Evolutionary conservation across 306 rosid genomes (phyloP).

Genomic region (Castanospermum australe): DNA sequence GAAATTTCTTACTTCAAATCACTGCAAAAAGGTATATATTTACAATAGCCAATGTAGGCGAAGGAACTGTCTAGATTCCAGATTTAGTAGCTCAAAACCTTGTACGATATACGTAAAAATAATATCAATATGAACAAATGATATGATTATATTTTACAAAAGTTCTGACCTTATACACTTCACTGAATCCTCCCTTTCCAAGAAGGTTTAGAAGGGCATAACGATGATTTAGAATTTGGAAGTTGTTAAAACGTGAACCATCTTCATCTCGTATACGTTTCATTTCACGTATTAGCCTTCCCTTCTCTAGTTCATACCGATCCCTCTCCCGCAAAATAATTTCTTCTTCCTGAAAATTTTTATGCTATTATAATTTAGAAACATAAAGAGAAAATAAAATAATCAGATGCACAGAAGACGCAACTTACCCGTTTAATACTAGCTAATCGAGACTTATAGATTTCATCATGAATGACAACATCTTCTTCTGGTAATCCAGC

Average conservation of each 20-base stretch:
- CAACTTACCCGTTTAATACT: constrained; percentile 87
- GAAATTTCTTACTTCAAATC: constrained; percentile 98
- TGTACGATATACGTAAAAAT: not conserved
- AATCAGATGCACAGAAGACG: constrained; percentile 4
- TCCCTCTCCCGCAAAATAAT: constrained; percentile 84
- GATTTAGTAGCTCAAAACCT: constrained; percentile 27
- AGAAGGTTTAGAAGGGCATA: constrained; percentile 96
- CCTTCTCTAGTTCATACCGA: constrained; percentile 91
- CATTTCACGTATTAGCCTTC: constrained; percentile 98
- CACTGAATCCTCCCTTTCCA: constrained; percentile 99
- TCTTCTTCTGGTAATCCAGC: constrained; percentile 77
- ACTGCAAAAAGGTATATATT: constrained; percentile 88
- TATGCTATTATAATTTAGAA: constrained; percentile 25
- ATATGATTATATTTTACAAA: constrained; percentile 14
- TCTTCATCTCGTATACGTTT: constrained; percentile 99
- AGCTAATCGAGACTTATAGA: constrained; percentile 86
- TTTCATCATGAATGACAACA: constrained; percentile 82
- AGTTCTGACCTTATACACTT: constrained; percentile 95
- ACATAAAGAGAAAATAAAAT: constrained; percentile 15
- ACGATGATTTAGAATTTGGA: constrained; percentile 90
- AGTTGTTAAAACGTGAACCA: constrained; percentile 98
- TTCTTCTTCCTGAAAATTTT: constrained; percentile 81
- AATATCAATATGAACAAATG: constrained; percentile 1
- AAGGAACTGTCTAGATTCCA: constrained; percentile 42
- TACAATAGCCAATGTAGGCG: constrained; percentile 87